phyloP scores from a whole-genome alignment of 2,329 filamentous ascomycete species.

The Aspergillus sp. region DNA sequence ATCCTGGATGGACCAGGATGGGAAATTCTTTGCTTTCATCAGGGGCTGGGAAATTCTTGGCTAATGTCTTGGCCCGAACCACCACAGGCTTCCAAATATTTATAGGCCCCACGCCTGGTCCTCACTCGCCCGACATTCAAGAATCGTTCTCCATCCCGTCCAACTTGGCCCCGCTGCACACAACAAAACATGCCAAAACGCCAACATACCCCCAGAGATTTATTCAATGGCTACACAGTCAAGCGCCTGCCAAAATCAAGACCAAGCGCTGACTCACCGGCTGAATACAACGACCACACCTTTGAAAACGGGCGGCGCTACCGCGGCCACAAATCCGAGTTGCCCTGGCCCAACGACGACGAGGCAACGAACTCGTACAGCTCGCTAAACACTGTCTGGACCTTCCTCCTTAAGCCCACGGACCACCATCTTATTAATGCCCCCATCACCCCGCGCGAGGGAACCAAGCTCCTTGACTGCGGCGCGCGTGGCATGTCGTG shows the following conservation, averaged over 20 bases:
- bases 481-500: conserved; percentile 1
- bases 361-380: not conserved
- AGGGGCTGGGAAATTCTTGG: no score
- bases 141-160: no score
- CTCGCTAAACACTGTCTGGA: conserved; percentile 5
- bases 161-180: no score
- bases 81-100: no score
- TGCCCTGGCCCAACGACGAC: conserved; percentile 3
- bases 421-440: conserved; percentile 1
- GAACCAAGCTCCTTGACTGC: conserved; percentile 11
- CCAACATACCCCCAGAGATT: no score
- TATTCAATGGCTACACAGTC: not conserved
- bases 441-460: not conserved
- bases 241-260: not conserved
- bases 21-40: no score
- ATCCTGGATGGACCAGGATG: no score
- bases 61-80: no score
- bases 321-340: conserved; percentile 3
- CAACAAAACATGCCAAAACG: no score
- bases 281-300: conserved; percentile 7
- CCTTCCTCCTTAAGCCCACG: not conserved
- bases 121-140: no score
- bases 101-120: no score
- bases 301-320: conserved; percentile 14
- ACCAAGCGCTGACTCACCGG: not conserved